Evolutionary conservation across 2,329 filamentous ascomycete genomes (phyloP), one percentile per base, ranked within the genome.

Genomic region (Coniochaeta ligniaria): DNA sequence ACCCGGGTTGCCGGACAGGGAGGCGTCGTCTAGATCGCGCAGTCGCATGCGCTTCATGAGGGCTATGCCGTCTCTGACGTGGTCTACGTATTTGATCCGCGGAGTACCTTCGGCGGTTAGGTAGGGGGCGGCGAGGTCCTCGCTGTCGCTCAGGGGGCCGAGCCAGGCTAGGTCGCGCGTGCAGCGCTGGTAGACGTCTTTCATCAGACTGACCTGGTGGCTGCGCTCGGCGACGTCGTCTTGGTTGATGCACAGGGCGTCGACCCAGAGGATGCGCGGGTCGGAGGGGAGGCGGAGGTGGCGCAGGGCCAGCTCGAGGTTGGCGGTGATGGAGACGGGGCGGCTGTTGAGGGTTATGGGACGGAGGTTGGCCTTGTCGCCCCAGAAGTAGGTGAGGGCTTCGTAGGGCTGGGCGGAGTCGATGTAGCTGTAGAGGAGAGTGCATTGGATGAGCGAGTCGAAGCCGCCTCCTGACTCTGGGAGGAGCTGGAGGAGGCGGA

Each of bases 161-260:
- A 63, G 59, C 61, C 62, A 64, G 36, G 57, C 61, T 17, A 61
- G 4, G 12, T 60, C 61, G 1, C 36, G 11, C 11, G 8, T 20
- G 26, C 58, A 60, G 11, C 43, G 36, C 3, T 36, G 20, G 36
- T 63, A 79, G 12, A 73, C 73, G 38, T 71, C 73, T 36, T 73
- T 72, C 60, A 76, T 75, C 59, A 63, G 57, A 17, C 47, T 45
- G 17, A 63, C 61, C 59, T 66, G 59, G 16, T 59, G 56, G 58
- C 43, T 60, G 45, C 61, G 61, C 57, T 66, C 63, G 3, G 22
- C 59, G 6, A n/a, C n/a, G 59, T 64, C 61, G 8, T 36, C 22
- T 50, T 63, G 63, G 57, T 63, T 63, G 63, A 65, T 63, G 59
- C 59, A 65, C 1, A 65, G 26, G 24, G 61, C 61, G 60, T 65